Conservation (phyloP, 805 yeast species). For the Zygotorulaspora danielsina region DNA sequence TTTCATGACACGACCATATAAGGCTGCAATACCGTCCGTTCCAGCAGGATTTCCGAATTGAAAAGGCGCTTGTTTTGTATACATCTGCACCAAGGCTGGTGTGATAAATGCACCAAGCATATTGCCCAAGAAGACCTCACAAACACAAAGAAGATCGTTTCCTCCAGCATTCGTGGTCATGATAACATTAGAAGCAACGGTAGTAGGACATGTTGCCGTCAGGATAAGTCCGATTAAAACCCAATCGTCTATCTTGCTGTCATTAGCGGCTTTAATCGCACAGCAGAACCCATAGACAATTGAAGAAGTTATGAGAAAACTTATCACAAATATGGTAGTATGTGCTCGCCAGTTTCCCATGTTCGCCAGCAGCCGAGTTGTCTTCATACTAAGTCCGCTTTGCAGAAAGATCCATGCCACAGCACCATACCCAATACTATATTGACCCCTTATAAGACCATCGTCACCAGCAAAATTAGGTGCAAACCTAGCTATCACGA, state of each 20-base stretch:
- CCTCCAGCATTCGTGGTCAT: constrained; percentile 88
- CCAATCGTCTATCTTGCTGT: constrained; percentile 65
- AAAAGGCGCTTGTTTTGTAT: constrained; percentile 51
- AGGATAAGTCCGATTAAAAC: constrained; percentile 75
- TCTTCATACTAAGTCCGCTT: constrained; percentile 74
- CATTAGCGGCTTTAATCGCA: constrained; percentile 57
- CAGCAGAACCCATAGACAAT: constrained; percentile 68
- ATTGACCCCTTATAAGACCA: constrained; percentile 70
- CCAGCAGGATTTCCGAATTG: constrained; percentile 75
- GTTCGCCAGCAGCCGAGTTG: constrained; percentile 57
- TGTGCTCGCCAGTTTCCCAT: constrained; percentile 81
- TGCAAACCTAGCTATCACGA: constrained; percentile 70
- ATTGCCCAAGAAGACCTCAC: constrained; percentile 85
- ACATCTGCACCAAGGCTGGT: constrained; percentile 80
- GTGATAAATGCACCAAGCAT: constrained; percentile 81
- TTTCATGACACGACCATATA: constrained; percentile 77
- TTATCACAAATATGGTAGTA: constrained; percentile 57
- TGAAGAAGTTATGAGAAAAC: constrained; percentile 67
- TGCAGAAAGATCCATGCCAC: constrained; percentile 81
- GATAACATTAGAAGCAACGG: constrained; percentile 86
- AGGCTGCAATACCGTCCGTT: constrained; percentile 45
- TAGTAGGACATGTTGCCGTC: constrained; percentile 86
- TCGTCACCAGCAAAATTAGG: constrained; percentile 84
- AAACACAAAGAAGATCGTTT: constrained; percentile 68
- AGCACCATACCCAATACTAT: constrained; percentile 77